Conservation (phyloP, 192 early-diverging fungal species). For the Spizellomyces punctatus region DNA sequence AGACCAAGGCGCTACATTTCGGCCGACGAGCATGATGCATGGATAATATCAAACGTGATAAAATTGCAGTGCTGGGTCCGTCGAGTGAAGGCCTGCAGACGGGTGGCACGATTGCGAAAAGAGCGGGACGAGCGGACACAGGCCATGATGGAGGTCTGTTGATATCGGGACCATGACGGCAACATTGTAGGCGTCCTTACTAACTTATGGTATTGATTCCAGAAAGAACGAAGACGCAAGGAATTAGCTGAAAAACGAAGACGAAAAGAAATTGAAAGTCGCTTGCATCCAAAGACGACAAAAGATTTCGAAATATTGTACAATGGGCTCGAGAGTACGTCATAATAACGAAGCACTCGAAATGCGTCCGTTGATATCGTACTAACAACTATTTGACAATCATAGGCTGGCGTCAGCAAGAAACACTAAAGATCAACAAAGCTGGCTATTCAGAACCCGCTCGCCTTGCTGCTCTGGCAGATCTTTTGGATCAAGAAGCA, state of each 20-base stretch:
- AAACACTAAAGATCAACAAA: constrained; percentile 56
- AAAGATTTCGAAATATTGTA: constrained; percentile 66
- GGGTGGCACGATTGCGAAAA: constrained; percentile 34
- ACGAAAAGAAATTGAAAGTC: constrained; percentile 50
- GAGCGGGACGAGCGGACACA: constrained; percentile 35
- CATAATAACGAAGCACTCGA: not conserved
- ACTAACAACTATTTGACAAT: not conserved
- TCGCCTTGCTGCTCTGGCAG: constrained; percentile 56
- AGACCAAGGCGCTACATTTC: constrained; percentile 45
- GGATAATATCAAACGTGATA: constrained; percentile 39
- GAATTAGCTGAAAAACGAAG: constrained; percentile 51
- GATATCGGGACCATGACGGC: not conserved
- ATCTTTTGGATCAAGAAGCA: constrained; percentile 60
- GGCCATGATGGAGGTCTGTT: constrained; percentile 40
- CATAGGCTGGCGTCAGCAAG: constrained; percentile 55
- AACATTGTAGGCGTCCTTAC: not conserved
- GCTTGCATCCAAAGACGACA: constrained; percentile 53
- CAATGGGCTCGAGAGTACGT: constrained; percentile 59
- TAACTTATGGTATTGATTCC: not conserved
- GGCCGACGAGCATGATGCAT: constrained; percentile 41
- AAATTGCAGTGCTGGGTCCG: constrained; percentile 60
- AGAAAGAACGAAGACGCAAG: constrained; percentile 52
- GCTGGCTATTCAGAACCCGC: constrained; percentile 52
- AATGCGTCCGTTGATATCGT: not conserved
- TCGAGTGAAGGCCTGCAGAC: constrained; percentile 40